Base-by-base conservation (phyloP, 2,329 filamentous ascomycete genomes). In the Trichoderma polysporum region DNA sequence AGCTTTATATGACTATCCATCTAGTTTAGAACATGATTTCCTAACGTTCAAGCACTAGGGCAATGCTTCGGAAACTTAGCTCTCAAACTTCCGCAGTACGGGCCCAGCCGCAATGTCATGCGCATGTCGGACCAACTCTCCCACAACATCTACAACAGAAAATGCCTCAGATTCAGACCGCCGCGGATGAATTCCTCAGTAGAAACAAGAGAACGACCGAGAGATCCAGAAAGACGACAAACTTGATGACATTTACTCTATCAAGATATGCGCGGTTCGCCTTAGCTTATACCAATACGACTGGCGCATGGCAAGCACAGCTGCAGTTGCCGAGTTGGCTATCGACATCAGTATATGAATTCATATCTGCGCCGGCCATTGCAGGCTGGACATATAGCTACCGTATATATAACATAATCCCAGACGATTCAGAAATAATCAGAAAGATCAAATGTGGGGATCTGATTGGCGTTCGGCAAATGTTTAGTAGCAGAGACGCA, bases 261-360 rank as follows among this genome's bases (percentile, higher is more conserved):
- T 71, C 72, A 0, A 68, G 59, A n/a, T 10, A 65, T 0, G 70
- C 71, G 0, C 67, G 69, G 0, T 72, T 73, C 2, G 68, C 19
- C 0, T 35, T 71, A 12, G 19, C 64, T 7, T 69, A 68, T 1
- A 45, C 65, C 0, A 68, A 62, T 1, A 12, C 17, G 0, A 70
- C 68, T 1, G 70, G 70, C 0, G 72, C 67, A 0, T 75, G 73
- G 73, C 67, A 72, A 4, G 73, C 68, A 0, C 68, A 69, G 17
- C 9, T 75, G 0, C 71, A 74, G 60, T 39, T 67, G 8, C 74
- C 74, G 0, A 70, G 41, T n/a, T 75, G 74, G 74, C 9, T 73
- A 3, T 74, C 74, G 1, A 39, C 65, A 0, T 68, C 66, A 0
- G 68, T 72, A 0, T 68, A 59, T 22, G 71, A 74, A 13, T 0